Evolutionary conservation across 169 alveolate species (phyloP).

Genomic region (Plasmodium cynomolgi): DNA sequence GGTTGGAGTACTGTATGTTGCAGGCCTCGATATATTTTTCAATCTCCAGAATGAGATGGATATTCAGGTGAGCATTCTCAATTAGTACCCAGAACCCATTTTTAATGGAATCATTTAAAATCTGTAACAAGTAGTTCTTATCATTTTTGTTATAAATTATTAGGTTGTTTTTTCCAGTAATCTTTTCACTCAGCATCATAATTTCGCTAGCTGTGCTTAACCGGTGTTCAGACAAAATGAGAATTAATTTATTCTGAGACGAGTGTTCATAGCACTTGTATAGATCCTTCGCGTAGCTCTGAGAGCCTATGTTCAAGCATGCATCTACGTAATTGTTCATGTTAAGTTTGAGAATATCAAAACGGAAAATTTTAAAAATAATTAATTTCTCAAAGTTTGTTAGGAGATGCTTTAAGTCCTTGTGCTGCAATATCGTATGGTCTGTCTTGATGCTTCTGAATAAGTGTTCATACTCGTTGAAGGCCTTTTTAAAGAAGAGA

Average conservation of each 20-base stretch:
- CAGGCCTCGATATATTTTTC: slow-evolving; percentile 71
- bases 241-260: slow-evolving; percentile 48
- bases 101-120: slow-evolving; percentile 71
- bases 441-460: slow-evolving; percentile 65
- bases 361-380: slow-evolving; percentile 60
- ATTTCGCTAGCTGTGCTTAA: slow-evolving; percentile 67
- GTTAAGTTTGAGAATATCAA: slow-evolving; percentile 60
- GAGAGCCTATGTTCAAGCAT: slow-evolving; percentile 42
- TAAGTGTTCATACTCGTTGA: slow-evolving; percentile 69
- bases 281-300: slow-evolving; percentile 51
- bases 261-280: slow-evolving; percentile 74
- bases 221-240: slow-evolving; percentile 50
- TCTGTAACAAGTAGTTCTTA: slow-evolving; percentile 30
- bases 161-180: slow-evolving; percentile 64
- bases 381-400: slow-evolving; percentile 58
- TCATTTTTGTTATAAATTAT: slow-evolving; percentile 66
- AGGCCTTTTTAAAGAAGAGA: slow-evolving; percentile 49
- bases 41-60: slow-evolving; percentile 56
- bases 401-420: slow-evolving; percentile 46
- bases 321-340: slow-evolving; percentile 64
- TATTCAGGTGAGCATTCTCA: slow-evolving; percentile 73
- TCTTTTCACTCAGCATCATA: slow-evolving; percentile 64
- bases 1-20: slow-evolving; percentile 69
- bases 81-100: slow-evolving; percentile 73
- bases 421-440: slow-evolving; percentile 67